Percentiles rank a stretch among this genome's conserved stretches.
Conservation (phyloP, 345 rosid species). For the Capsella bursapastoris region DNA sequence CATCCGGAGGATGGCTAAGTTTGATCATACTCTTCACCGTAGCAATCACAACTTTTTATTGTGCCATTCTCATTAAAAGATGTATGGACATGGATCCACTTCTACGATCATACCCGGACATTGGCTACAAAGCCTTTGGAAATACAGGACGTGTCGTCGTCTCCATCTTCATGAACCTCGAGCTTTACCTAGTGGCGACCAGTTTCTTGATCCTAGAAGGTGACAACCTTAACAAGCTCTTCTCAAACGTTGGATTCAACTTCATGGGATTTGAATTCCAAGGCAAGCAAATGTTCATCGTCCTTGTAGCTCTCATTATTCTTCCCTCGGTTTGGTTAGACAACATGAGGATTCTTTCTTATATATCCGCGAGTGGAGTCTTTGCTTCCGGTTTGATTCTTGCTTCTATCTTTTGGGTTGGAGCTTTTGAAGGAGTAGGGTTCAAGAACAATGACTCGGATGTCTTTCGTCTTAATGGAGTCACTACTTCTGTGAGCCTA, state of each 20-base stretch:
- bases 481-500: slow-evolving; percentile 79
- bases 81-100: slow-evolving; percentile 76
- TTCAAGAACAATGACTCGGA: slow-evolving; percentile 54
- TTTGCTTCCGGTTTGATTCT: slow-evolving; percentile 78
- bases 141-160: slow-evolving; percentile 61
- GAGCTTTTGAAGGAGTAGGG: slow-evolving; percentile 78
- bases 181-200: slow-evolving; percentile 81
- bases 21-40: slow-evolving; percentile 60
- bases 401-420: slow-evolving; percentile 68
- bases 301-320: slow-evolving; percentile 67
- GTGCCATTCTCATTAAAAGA: slow-evolving; percentile 72
- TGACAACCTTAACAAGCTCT: slow-evolving; percentile 70
- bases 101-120: slow-evolving; percentile 80
- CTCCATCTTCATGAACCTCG: slow-evolving; percentile 68
- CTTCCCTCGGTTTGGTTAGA: slow-evolving; percentile 89
- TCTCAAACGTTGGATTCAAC: slow-evolving; percentile 55
- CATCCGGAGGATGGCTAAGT: slow-evolving; percentile 96
- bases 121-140: slow-evolving; percentile 83
- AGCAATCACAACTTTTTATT: slow-evolving; percentile 66
- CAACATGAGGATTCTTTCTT: slow-evolving; percentile 73
- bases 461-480: slow-evolving; percentile 55
- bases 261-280: slow-evolving; percentile 53
- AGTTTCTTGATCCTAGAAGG: slow-evolving; percentile 93
- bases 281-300: slow-evolving; percentile 62
- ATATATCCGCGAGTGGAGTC: slow-evolving; percentile 88